phyloP scores from a whole-genome alignment of 768 basidiomycete species.

The Leccinum barrowsii region DNA sequence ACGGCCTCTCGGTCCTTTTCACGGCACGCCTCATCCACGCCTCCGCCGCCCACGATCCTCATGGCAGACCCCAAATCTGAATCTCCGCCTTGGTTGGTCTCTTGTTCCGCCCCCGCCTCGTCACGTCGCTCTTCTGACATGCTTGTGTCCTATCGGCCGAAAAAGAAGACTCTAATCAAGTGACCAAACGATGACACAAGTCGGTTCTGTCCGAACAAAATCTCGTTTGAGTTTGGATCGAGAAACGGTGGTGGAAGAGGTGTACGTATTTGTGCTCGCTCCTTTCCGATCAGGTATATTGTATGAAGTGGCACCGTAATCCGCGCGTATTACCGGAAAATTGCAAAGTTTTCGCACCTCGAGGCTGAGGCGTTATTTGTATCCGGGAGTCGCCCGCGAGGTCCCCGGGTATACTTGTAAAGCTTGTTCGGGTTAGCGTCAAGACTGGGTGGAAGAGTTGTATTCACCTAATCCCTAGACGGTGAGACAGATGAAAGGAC shows the following conservation, averaged over 20 bases:
- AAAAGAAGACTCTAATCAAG: conserved; percentile 2
- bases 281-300: conserved; percentile 9
- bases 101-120: not conserved
- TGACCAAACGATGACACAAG: not conserved
- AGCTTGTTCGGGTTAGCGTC: not conserved
- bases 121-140: conserved; percentile 5
- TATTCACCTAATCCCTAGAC: not conserved
- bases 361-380: not conserved
- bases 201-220: not conserved
- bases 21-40: conserved; percentile 23
- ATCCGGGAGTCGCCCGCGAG: not conserved
- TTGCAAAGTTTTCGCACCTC: conserved; percentile 11
- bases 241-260: not conserved
- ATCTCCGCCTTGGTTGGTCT: conserved; percentile 19
- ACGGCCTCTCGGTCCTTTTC: conserved; percentile 18
- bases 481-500: conserved; percentile 1
- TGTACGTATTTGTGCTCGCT: conserved; percentile 2
- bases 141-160: conserved; percentile 3
- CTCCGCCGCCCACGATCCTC: conserved; percentile 23
- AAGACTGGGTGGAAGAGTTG: not conserved
- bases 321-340: conserved; percentile 7
- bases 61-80: conserved; percentile 17
- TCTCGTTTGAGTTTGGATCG: not conserved
- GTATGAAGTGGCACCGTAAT: conserved; percentile 1
- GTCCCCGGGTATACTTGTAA: not conserved